Base-by-base conservation (phyloP, 2,329 filamentous ascomycete genomes). In the Penicillium sumatraense region DNA sequence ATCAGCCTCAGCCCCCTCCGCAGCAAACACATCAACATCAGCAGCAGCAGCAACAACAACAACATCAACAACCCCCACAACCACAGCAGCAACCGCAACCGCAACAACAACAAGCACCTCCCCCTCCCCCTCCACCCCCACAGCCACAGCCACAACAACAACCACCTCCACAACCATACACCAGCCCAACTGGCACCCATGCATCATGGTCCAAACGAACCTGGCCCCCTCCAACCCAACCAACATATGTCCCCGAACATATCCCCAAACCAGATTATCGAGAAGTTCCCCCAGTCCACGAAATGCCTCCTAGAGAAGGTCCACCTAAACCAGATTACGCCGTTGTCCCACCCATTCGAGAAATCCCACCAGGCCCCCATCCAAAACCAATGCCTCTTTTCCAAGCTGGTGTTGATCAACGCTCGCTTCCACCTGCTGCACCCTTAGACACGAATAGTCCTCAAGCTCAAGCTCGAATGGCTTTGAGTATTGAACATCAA, bases 381-480 rank as follows among this genome's bases (percentile, higher is more conserved):
- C 55, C 5, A 75, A 75, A 61, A 61, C 71, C 2, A 66, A 67
- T 75, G 53, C 64, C 73, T 3, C 57, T 76, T 16, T 76, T 74
- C 44, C 74, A 75, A 50, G 54, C 65, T 33, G 66, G 64, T 9
- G 66, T 63, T 10, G 65, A 31, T 11, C 76, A 73, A 56, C 69
- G 75, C 47, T 68, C 75, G 27, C 62, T 67, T 24, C 71, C 75
- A 46, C 57, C 68, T 8, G 56, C 63, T 20, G 60, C 42, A 8
- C 42, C 67, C 29, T 64, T 75, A 56, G 79, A 77, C 51, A 65
- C 72, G 8, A 74, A 59, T 52, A 78, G 71, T 46, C 75, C 74
- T 13, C 75, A 77, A 49, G 73, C 75, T 9, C 75, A 77, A 45
- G 76, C 76, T 21, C 70, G 76, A 33, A 72, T 77, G 66, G 74